Evolutionary conservation across 768 basidiomycete species (phyloP).

Genomic region (Vararia minispora): DNA sequence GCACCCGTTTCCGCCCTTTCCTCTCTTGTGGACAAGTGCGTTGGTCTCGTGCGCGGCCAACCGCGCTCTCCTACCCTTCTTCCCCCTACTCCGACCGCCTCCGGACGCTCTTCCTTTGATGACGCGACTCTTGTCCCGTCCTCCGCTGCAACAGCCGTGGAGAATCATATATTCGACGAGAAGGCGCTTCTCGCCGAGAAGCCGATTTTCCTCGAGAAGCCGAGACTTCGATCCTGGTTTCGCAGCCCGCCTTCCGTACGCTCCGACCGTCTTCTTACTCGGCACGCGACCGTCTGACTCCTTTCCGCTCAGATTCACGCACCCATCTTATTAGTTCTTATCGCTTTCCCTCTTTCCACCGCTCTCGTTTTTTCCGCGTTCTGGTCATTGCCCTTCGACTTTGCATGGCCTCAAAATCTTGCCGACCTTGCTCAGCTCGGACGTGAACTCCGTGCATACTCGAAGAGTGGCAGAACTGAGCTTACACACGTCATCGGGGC

Average conservation of each 20-base stretch:
- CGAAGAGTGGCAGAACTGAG: constrained; percentile 53
- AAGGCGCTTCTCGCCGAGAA: constrained; percentile 9
- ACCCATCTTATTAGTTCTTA: constrained; percentile 58
- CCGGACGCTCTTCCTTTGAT: constrained; percentile 33
- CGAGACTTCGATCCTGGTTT: constrained; percentile 7
- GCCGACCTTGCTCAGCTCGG: constrained; percentile 68
- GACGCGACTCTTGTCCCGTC: constrained; percentile 13
- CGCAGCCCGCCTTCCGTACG: constrained; percentile 9
- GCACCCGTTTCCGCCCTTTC: constrained; percentile 12
- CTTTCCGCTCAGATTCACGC: constrained; percentile 32
- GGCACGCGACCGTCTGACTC: constrained; percentile 13
- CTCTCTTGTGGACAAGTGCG: constrained; percentile 8
- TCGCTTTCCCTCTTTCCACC: constrained; percentile 63
- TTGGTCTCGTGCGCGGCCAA: constrained; percentile 8
- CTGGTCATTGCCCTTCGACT: constrained; percentile 54
- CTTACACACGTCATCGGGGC: constrained; percentile 73
- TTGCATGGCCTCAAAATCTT: constrained; percentile 66
- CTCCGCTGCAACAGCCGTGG: not conserved
- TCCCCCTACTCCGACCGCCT: constrained; percentile 8
- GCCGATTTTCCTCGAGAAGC: not conserved
- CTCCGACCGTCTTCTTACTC: constrained; percentile 3
- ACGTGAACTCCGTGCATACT: constrained; percentile 66
- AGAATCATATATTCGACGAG: no score
- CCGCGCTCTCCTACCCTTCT: constrained; percentile 2
- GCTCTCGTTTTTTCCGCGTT: constrained; percentile 32